phyloP scores from a whole-genome alignment of 305 asterid species.

The Fraxinus paxiana region DNA sequence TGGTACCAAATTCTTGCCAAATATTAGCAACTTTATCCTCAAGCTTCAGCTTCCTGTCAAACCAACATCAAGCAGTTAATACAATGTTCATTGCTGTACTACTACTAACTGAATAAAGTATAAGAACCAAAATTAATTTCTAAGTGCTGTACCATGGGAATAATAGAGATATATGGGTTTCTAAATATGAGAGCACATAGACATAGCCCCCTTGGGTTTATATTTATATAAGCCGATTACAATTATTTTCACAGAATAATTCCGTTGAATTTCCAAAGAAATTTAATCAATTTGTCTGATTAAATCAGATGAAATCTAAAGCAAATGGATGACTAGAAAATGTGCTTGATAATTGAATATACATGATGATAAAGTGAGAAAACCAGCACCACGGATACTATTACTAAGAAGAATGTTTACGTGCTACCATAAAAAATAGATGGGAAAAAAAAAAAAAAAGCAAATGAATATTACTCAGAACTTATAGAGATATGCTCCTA shows the following conservation, averaged over 20 bases:
- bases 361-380: background rate
- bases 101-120: background rate
- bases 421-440: background rate
- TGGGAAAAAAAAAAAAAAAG: background rate
- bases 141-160: background rate
- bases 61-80: constrained; percentile 27
- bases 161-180: background rate
- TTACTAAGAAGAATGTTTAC: background rate
- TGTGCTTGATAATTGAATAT: background rate
- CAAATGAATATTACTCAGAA: background rate
- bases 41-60: constrained; percentile 72
- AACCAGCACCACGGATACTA: background rate
- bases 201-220: background rate
- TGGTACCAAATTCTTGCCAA: constrained; percentile 85
- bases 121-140: constrained; percentile 5
- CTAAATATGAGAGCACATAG: background rate
- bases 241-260: constrained; percentile 2
- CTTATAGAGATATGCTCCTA: background rate
- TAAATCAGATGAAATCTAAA: background rate
- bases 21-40: constrained; percentile 66
- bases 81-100: background rate
- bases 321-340: background rate
- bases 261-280: background rate
- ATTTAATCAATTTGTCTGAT: background rate
- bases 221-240: background rate